Evolutionary conservation across 768 basidiomycete species (phyloP), one percentile per base, ranked within the genome.

Genomic region (Suillus alpinus): DNA sequence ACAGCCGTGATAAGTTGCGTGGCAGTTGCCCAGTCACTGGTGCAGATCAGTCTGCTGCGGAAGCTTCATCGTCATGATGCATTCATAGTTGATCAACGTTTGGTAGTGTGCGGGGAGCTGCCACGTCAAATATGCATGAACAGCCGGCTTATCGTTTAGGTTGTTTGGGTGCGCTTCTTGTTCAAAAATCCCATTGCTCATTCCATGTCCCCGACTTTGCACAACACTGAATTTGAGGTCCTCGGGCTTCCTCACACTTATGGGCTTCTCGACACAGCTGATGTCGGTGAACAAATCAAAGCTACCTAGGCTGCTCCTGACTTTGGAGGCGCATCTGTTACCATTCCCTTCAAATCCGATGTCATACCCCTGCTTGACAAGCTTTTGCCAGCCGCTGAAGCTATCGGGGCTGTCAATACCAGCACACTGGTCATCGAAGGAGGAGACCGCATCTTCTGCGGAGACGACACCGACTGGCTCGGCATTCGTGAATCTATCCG

Each of bases 391-490:
- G 87, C 94, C 23, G 97, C 95, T 1, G 78, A 86, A 66, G 78
- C 83, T 4, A 95, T 99, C 61, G 97, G 97, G 0, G 97, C 97
- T 0, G 93, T 98, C 64, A 98, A 99, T 74, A 98, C 95, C 47
- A 84, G 98, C 72, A 81, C 94, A 18, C 87, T 89, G 2, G 3
- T 66, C 68, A 3, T 74, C 69, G 8, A 67, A 73, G 7, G 69
- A 75, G 1, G 75, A 77, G 69, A 68, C 12, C 74, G 75, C 9
- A 76, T 81, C n/a, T 78, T 98, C 18, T 80, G 83, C 47, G 97
- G 97, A 2, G 95, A 98, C 68, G 98, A 98, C 76, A 97, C 95
- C 0, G 97, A 98, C 69, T 98, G 96, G 89, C 75, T 92, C 51
- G 96, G 93, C 0, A 95, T 99, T 66, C 80, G 81, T 16, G 79